Conservation (phyloP, 2,329 filamentous ascomycete species). For the Aureobasidium melanogenum region DNA sequence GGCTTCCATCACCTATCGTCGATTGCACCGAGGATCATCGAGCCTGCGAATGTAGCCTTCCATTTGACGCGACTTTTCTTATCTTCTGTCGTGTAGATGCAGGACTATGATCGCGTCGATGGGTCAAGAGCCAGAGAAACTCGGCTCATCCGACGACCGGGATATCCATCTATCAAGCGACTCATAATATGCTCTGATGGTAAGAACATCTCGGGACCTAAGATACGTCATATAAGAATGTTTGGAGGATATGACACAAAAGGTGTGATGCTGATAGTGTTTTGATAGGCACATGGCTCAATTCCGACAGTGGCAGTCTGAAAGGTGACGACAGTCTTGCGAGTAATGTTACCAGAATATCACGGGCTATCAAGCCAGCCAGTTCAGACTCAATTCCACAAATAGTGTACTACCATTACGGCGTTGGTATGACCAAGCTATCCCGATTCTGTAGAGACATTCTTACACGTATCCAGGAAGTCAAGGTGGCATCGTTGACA, state of each 20-base stretch:
- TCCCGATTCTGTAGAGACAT: conserved; percentile 18
- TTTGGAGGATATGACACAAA: background rate
- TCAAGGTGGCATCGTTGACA: conserved; percentile 32
- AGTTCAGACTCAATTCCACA: conserved; percentile 41
- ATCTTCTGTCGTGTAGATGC: background rate
- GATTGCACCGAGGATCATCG: too few species aligned
- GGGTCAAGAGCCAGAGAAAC: conserved; percentile 5
- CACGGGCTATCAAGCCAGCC: conserved; percentile 40
- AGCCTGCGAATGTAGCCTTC: background rate
- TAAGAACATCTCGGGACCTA: conserved; percentile 17
- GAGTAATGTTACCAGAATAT: conserved; percentile 42
- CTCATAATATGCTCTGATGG: conserved; percentile 36
- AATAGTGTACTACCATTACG: conserved; percentile 43
- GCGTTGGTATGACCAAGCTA: conserved; percentile 29
- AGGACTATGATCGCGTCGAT: background rate
- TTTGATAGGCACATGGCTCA: conserved; percentile 36
- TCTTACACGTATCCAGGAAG: background rate
- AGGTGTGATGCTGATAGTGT: background rate
- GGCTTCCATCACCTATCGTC: background rate
- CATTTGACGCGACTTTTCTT: background rate
- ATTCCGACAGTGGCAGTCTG: conserved; percentile 38
- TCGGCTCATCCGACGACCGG: conserved; percentile 2
- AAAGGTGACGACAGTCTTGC: conserved; percentile 36
- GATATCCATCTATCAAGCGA: conserved; percentile 12
- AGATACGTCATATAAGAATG: too few species aligned